Percentiles rank a stretch among this genome's conserved stretches.
Conservation (phyloP, 495 filamentous ascomycete genomes). For the Penicillium manginii region DNA sequence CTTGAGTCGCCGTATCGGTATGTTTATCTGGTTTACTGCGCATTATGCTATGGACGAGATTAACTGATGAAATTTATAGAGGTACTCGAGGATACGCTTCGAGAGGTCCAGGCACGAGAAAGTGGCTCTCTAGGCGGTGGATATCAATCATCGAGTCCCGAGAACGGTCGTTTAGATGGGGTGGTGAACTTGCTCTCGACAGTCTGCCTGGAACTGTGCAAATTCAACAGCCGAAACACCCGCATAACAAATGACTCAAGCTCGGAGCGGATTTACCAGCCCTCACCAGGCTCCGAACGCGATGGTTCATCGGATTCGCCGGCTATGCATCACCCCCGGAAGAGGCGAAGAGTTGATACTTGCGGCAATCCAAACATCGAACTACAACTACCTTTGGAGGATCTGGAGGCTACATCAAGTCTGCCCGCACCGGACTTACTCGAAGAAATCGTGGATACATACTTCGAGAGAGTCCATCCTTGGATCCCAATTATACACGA, state of each 20-base stretch:
- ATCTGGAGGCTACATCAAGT: constrained; percentile 10
- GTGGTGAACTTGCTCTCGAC: constrained; percentile 7
- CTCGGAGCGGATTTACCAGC: not conserved
- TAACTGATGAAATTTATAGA: not conserved
- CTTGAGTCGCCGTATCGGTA: constrained; percentile 30
- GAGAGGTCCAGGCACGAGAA: constrained; percentile 5
- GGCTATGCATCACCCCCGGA: not conserved
- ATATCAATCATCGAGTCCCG: not conserved
- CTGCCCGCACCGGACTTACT: constrained; percentile 29
- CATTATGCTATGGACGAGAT: not conserved
- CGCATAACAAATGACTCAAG: not conserved
- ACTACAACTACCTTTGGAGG: constrained; percentile 5
- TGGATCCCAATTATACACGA: constrained; percentile 48
- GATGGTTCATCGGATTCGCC: not conserved
- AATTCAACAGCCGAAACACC: constrained; percentile 8
- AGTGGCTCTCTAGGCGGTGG: not conserved
- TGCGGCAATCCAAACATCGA: constrained; percentile 9
- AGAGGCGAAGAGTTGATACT: constrained; percentile 8
- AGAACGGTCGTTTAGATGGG: not conserved
- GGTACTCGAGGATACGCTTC: constrained; percentile 14
- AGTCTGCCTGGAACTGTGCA: constrained; percentile 9
- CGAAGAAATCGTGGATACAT: constrained; percentile 31
- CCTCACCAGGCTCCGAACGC: not conserved
- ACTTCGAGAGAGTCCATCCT: constrained; percentile 38
- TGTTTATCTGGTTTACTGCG: not conserved